Base-by-base conservation (phyloP, 768 basidiomycete genomes). In the Suillus hirtellus region DNA sequence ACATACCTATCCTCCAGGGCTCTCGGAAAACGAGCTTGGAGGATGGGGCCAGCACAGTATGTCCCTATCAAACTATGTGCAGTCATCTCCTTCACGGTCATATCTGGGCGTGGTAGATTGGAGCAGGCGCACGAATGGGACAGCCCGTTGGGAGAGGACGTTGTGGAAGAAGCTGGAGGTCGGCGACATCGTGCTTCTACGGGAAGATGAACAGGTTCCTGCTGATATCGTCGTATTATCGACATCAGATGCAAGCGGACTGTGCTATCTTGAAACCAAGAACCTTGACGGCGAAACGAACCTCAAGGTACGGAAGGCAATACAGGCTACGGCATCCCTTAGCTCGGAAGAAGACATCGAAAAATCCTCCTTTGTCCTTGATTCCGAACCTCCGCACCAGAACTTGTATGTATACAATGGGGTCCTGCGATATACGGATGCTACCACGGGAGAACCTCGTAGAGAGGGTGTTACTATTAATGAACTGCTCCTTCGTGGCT, bases 151-250 rank as follows among this genome's bases (percentile, higher is more conserved):
- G 96, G 95, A 98, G 72, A 81, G 96, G 61, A 99, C 96, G 15
- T 79, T 99, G 1, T 99, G 96, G 96, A 98, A 99, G 82, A 98
- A 99, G 81, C 82, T 99, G 50, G 95, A 97, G 72, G 95, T 98
- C 12, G 96, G 96, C n/a, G 96, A 99, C 72, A 77, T 98, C 24
- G 93, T 99, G 37, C 79, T 98, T 9, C 80, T 99, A 40, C 81
- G 90, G 63, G 95, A 98, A 67, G 92, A 98, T 75, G 96, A 98
- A 58, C 96, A 97, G 77, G 90, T 99, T 14, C 96, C 96, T 0
- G 96, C 96, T 9, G 96, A 99, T 71, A 90, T 99, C 67, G 83
- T 96, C 65, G 93, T 99, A 1, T 84, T 98, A 7, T 88, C 94
- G 10, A 96, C 96, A 0, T 95, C 93, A 9, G 94, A 97, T 75